Evolutionary conservation across 495 filamentous ascomycete genomes (phyloP).

Genomic region (Xylaria grammica): DNA sequence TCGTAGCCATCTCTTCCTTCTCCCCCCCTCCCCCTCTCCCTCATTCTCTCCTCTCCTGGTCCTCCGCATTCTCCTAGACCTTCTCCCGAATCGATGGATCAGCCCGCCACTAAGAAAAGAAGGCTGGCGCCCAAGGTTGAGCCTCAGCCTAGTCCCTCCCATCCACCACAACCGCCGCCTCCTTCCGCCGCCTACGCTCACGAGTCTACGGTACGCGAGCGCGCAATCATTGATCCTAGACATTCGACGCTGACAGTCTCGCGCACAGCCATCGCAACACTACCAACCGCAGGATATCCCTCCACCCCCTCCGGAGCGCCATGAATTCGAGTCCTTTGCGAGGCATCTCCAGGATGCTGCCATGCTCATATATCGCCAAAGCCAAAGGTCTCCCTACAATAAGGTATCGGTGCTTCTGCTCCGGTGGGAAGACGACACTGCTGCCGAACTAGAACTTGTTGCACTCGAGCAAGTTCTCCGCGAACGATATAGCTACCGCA

Average conservation of each 20-base stretch:
- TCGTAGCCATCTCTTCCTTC: background rate
- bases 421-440: conserved; percentile 60
- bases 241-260: conserved; percentile 24
- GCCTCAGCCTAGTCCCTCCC: conserved; percentile 39
- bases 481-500: conserved; percentile 59
- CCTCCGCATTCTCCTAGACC: background rate
- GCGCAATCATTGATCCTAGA: conserved; percentile 28
- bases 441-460: conserved; percentile 53
- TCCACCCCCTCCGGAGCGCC: conserved; percentile 47
- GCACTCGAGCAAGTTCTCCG: conserved; percentile 56
- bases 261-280: conserved; percentile 29
- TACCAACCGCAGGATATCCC: conserved; percentile 33
- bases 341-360: conserved; percentile 64
- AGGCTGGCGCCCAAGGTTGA: conserved; percentile 44
- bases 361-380: conserved; percentile 59
- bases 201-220: conserved; percentile 35
- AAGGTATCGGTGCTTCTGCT: conserved; percentile 59
- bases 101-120: conserved; percentile 42
- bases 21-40: background rate
- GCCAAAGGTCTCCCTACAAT: conserved; percentile 54
- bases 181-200: conserved; percentile 25
- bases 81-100: conserved; percentile 34
- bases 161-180: conserved; percentile 23
- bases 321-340: conserved; percentile 63
- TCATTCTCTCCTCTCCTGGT: background rate